Evolutionary conservation across 192 early-diverging fungal species (phyloP).

Genomic region (Lobosporangium transversale): DNA sequence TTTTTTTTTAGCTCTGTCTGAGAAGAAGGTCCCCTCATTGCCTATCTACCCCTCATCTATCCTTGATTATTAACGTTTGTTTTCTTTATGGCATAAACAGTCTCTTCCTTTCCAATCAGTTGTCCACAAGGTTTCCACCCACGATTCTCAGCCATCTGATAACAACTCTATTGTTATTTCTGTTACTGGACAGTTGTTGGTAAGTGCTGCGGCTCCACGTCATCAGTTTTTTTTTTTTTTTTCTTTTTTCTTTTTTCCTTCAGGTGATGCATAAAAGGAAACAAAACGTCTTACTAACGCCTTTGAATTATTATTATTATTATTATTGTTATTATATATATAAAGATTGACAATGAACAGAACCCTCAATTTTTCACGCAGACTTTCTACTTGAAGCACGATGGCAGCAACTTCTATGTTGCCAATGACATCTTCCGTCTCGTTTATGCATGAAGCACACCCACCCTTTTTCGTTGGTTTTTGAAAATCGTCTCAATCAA

Average conservation of each 20-base stretch:
- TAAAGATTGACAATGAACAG: constrained; percentile 83
- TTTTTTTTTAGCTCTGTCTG: no score
- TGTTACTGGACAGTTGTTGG: constrained; percentile 90
- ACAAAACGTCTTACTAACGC: background rate
- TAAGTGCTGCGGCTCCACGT: constrained; percentile 57
- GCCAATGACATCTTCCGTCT: constrained; percentile 91
- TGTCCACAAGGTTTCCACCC: constrained; percentile 75
- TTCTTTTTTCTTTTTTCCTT: no score
- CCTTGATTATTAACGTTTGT: no score
- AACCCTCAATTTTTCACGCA: constrained; percentile 87
- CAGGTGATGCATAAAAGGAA: background rate
- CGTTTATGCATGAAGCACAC: constrained; percentile 71
- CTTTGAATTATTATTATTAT: background rate
- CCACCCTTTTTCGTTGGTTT: no score
- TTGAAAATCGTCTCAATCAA: no score
- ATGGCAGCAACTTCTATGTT: constrained; percentile 76
- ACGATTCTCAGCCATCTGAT: constrained; percentile 83
- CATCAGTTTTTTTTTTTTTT: no score
- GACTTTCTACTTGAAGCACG: constrained; percentile 86
- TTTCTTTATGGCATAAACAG: constrained; percentile 52
- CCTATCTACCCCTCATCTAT: no score
- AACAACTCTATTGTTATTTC: constrained; percentile 71
- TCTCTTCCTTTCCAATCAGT: constrained; percentile 82
- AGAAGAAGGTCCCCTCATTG: no score
- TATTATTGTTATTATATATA: constrained; percentile 26